A percentile compares a stretch with the other conserved stretches of the same genome.
phyloP scores from a whole-genome alignment of 495 filamentous ascomycete species.

The Darksidea phi region DNA sequence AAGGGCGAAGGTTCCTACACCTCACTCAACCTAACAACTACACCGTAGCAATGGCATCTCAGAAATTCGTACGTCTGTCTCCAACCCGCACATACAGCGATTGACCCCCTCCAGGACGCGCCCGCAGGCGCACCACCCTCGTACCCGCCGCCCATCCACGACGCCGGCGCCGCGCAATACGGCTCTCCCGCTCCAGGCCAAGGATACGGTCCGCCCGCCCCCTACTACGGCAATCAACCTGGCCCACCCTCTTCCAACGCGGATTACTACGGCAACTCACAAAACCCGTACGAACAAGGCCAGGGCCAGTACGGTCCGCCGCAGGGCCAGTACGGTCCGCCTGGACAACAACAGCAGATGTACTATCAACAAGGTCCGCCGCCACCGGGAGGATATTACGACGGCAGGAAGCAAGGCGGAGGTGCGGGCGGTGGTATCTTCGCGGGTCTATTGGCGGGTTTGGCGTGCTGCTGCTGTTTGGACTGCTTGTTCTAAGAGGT shows the following conservation, averaged over 20 bases:
- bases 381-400: conserved; percentile 46
- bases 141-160: conserved; percentile 24
- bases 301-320: conserved; percentile 38
- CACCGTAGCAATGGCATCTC: conserved; percentile 12
- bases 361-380: conserved; percentile 38
- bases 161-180: conserved; percentile 15
- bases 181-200: conserved; percentile 25
- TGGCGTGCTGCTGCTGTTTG: conserved; percentile 58
- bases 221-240: conserved; percentile 1
- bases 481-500: conserved; percentile 52
- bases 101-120: no score
- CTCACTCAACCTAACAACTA: conserved; percentile 10
- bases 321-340: conserved; percentile 41
- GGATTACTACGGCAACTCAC: conserved; percentile 12
- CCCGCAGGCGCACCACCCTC: conserved; percentile 22
- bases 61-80: conserved; percentile 24
- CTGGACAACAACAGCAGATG: conserved; percentile 38
- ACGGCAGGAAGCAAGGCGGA: conserved; percentile 38
- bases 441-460: conserved; percentile 50
- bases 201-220: neutral
- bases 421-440: conserved; percentile 46
- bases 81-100: neutral
- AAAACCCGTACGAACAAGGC: conserved; percentile 24
- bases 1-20: conserved; percentile 1
- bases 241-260: conserved; percentile 4